Base-by-base conservation (phyloP, 306 rosid species). In the Acacia crassicarpa region DNA sequence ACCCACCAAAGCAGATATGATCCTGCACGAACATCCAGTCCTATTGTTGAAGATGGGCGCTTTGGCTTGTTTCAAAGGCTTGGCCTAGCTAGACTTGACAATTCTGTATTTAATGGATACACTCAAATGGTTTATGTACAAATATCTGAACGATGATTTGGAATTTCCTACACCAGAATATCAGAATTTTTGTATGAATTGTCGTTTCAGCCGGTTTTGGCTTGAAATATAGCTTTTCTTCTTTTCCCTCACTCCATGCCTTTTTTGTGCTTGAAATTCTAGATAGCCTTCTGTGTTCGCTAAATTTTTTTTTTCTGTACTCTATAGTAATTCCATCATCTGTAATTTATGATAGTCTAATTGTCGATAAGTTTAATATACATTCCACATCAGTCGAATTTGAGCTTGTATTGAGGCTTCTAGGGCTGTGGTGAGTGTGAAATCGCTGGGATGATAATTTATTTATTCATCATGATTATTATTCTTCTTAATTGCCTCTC, bases 1-100 rank as follows among this genome's bases (percentile, higher is more conserved):
- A 96, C 99, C 45, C 99, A 96, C 86, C 99, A 96, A 84, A 91
- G 93, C 69, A 88, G 99, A 76, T 96, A 93, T 67, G 98, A 96
- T 86, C 99, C 99, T 33, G 99, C 98, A 81, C 99, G 99, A 44
- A 80, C 89, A 61, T 79, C 93, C 43, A 84, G 83, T 75, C 98
- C 99, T 19, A 87, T 96, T 67, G 91, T 96, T 23, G 98, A 93
- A 91, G 99, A 96, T 66, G 98, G 99, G 38, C 92, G 97, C 62
- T 92, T 84, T 75, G 92, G 99, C 71, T 88, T 93, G 83, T 96
- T 92, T 88, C 84, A 85, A 70, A 86, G 94, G 81, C 94, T 96
- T 75, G 99, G 98, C 81, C 83, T 96, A 72, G 79, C 91, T 66
- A 63, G 87, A 48, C 87, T 96, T 48, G 98, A 92, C 80, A 84